These are phyloP conservation scores for Rhazya stricta DNA, from an alignment of 257 asterid species.

Conservation along the genomic window DNA sequence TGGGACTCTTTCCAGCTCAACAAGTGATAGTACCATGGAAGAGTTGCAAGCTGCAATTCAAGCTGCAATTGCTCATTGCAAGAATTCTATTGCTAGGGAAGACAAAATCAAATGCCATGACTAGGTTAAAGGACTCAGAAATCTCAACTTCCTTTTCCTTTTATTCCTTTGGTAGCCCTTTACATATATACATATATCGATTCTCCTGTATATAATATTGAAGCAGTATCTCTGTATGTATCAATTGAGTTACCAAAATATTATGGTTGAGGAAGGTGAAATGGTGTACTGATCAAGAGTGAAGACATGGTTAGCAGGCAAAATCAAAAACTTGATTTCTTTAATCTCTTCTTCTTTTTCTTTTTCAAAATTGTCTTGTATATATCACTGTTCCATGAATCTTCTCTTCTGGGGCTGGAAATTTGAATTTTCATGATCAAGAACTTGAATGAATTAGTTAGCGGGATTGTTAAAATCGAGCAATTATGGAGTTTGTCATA, in stretches of 20 bases:
- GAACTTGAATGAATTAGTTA: not conserved
- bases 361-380: not conserved
- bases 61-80: slow-evolving; percentile 94
- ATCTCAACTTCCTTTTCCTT: not conserved
- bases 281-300: not conserved
- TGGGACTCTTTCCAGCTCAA: slow-evolving; percentile 29
- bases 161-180: not conserved
- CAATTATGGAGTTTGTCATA: not conserved
- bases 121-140: slow-evolving; percentile 9
- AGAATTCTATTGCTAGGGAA: slow-evolving; percentile 53
- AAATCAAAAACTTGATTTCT: not conserved
- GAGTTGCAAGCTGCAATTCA: slow-evolving; percentile 89
- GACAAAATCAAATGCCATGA: slow-evolving; percentile 38
- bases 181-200: not conserved
- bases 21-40: slow-evolving; percentile 75
- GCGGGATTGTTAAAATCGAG: not conserved
- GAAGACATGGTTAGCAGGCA: not conserved
- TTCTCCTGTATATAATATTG: not conserved
- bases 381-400: not conserved
- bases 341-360: not conserved
- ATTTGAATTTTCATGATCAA: not conserved
- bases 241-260: not conserved
- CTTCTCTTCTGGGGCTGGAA: not conserved
- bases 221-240: not conserved
- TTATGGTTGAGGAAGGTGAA: not conserved